A percentile compares a stretch with the other conserved stretches of the same genome.
phyloP scores from a whole-genome alignment of 106 monocot species.

The Apostasia ramifera region DNA sequence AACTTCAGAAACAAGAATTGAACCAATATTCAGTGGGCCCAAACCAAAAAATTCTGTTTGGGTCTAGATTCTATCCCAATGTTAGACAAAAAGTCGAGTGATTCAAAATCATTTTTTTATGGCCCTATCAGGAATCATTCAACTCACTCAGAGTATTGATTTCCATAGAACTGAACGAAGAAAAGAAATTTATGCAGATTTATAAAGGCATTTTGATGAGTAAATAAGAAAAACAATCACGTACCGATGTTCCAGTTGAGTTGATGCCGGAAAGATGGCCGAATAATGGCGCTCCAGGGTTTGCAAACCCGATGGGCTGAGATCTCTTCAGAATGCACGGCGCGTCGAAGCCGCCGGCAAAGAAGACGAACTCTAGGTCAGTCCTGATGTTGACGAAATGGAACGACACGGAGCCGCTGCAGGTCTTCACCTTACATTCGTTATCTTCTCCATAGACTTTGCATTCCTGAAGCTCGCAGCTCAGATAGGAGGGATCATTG shows the following conservation, averaged over 20 bases:
- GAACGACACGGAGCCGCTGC: slow-evolving; percentile 51
- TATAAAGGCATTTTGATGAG: too few species aligned
- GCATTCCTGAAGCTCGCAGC: slow-evolving; percentile 44
- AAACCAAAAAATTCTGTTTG: too few species aligned
- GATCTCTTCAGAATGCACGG: slow-evolving; percentile 57
- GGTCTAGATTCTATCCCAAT: too few species aligned
- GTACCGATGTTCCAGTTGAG: slow-evolving; percentile 56
- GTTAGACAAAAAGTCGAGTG: too few species aligned
- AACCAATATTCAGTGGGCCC: too few species aligned
- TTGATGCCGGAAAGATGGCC: slow-evolving; percentile 61
- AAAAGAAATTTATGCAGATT: too few species aligned
- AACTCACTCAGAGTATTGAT: too few species aligned
- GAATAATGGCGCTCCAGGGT: slow-evolving; percentile 40
- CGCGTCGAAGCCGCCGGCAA: slow-evolving; percentile 46
- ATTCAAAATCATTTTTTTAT: too few species aligned
- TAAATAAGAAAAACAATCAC: not conserved
- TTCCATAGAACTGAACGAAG: too few species aligned
- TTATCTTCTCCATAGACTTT: slow-evolving; percentile 3
- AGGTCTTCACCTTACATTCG: slow-evolving; percentile 24
- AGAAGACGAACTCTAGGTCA: slow-evolving; percentile 65
- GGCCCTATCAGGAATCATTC: too few species aligned
- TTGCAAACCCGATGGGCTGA: slow-evolving; percentile 39
- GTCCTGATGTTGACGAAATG: slow-evolving; percentile 68
- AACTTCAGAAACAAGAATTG: not conserved
- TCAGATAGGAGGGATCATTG: slow-evolving; percentile 53